Evolutionary conservation across 2,329 filamentous ascomycete genomes (phyloP), one percentile per base, ranked within the genome.

Genomic region (Cercospora berteroae): DNA sequence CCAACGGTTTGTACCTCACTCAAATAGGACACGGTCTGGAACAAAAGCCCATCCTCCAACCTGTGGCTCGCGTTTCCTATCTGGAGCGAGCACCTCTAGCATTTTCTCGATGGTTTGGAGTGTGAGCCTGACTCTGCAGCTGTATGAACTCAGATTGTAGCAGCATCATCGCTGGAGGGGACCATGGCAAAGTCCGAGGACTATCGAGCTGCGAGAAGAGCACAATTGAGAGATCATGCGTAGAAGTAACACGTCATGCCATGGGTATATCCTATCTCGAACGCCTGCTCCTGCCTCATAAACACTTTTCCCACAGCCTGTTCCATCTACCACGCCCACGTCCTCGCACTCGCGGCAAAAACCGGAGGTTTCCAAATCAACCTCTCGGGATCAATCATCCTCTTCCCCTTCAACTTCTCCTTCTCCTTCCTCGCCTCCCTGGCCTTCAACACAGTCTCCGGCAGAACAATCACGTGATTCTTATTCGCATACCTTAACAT

Each of bases 361-460:
- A 97, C 91, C 0, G 95, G 95, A 10, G 95, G 94, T 80, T 96
- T 98, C 95, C 95, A 99, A 75, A 93, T 90, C 66, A 99, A 88
- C 74, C 87, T 86, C 20, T 88, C 86, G 0, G 94, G 85, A 69
- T 96, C 91, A 71, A 99, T 94, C 55, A 86, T 81, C 64, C 90
- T 86, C 80, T 96, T 97, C 63, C 87, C 77, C 80, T 90, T 93
- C 72, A 91, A 88, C 81, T 93, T 96, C 63, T 78, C 77, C 81
- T 93, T 96, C 70, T 78, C 78, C 71, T 91, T 86, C 75, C 92
- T 88, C 78, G 90, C 86, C 66, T 89, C 86, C 70, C 88, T 82
- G 74, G 88, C 85, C 71, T 87, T 84, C 55, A 97, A 84, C 61
- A 97, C 86, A 67, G 92, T 89, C 70, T 95, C 91, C 0, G 94